These are phyloP conservation scores for Brachypodium distachyon DNA, from an alignment of 202 grass and related monocot species.

Conservation along the genomic window DNA sequence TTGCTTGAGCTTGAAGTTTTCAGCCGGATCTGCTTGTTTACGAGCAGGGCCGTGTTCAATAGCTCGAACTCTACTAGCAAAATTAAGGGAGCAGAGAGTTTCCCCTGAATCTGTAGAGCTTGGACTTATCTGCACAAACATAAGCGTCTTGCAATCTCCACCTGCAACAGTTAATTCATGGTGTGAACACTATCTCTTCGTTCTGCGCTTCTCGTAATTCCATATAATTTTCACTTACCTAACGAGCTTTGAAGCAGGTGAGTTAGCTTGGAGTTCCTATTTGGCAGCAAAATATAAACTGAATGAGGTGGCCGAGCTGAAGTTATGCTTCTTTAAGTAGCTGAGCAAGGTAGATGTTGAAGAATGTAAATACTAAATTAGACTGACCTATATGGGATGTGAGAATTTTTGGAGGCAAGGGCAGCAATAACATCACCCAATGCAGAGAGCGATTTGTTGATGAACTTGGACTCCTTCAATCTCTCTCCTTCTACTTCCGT, in stretches of 20 bases:
- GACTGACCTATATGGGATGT: slow-evolving; percentile 83
- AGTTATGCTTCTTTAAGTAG: neutral
- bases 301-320: neutral
- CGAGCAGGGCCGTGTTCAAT: slow-evolving; percentile 83
- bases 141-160: slow-evolving; percentile 96
- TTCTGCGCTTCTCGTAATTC: neutral
- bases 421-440: slow-evolving; percentile 91
- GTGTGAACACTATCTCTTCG: neutral
- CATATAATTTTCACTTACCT: slow-evolving; percentile 38
- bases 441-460: slow-evolving; percentile 88
- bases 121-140: slow-evolving; percentile 95
- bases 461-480: slow-evolving; percentile 80
- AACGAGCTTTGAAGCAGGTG: slow-evolving; percentile 94
- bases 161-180: slow-evolving; percentile 38
- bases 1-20: slow-evolving; percentile 81
- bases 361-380: slow-evolving; percentile 3
- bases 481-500: slow-evolving; percentile 91
- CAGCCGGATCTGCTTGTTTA: slow-evolving; percentile 71
- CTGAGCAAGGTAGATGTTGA: neutral
- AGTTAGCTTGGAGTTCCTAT: slow-evolving; percentile 93
- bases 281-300: slow-evolving; percentile 13
- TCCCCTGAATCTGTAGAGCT: slow-evolving; percentile 80
- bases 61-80: slow-evolving; percentile 81
- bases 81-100: slow-evolving; percentile 80
- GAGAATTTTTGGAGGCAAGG: slow-evolving; percentile 72